Percentiles rank a stretch among this genome's conserved stretches.
Conservation (phyloP, 345 rosid genomes). For the Acer campestre region DNA sequence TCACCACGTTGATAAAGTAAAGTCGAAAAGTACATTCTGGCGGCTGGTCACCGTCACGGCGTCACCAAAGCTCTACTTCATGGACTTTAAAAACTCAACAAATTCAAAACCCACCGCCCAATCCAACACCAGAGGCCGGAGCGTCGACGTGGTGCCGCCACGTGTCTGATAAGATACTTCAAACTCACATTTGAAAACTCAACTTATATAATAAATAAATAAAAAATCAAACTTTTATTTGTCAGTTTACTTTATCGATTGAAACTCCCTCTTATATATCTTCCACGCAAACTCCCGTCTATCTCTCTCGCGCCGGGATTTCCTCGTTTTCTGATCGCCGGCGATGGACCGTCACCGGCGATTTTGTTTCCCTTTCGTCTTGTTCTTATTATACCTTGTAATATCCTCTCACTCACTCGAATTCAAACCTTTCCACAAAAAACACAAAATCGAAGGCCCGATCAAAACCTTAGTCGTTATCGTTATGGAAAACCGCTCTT, state of each 20-base stretch:
- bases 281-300: background rate
- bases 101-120: too few relatives aligned
- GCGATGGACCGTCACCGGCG: slow-evolving; percentile 51
- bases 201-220: too few relatives aligned
- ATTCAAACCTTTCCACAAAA: slow-evolving; percentile 28
- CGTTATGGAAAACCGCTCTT: slow-evolving; percentile 98
- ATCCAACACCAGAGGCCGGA: too few relatives aligned
- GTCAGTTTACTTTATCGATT: too few relatives aligned
- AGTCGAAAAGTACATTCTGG: too few relatives aligned
- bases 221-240: background rate
- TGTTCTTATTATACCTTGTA: slow-evolving; percentile 49
- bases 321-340: slow-evolving; percentile 18
- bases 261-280: too few relatives aligned
- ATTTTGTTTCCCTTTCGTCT: slow-evolving; percentile 13
- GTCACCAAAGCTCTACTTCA: too few relatives aligned
- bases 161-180: background rate
- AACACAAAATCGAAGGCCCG: slow-evolving; percentile 72
- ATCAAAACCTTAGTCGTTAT: slow-evolving; percentile 88
- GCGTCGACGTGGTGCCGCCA: background rate
- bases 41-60: too few relatives aligned
- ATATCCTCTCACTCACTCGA: slow-evolving; percentile 58
- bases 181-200: background rate
- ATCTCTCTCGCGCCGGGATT: background rate
- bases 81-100: too few relatives aligned
- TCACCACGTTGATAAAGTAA: too few relatives aligned